Conservation (phyloP, 2,329 filamentous ascomycete genomes). For the Fusarium phyllophilum region DNA sequence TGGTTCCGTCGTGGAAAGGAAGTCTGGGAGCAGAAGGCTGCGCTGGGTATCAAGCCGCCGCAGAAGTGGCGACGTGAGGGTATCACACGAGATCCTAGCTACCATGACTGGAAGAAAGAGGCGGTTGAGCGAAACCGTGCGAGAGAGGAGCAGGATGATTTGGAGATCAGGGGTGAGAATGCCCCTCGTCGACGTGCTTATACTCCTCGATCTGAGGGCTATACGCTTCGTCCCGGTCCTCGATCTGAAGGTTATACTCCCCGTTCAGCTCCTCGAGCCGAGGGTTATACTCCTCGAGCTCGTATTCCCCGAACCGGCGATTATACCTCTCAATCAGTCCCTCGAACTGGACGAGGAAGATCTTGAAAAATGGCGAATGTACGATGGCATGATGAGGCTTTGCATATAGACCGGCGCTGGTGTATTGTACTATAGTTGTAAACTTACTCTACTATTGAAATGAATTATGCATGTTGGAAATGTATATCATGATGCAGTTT, state of each 20-base stretch:
- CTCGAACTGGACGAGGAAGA: not conserved
- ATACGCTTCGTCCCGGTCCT: not conserved
- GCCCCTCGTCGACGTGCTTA: not conserved
- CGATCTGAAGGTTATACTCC: not conserved
- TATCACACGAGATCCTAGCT: constrained; percentile 56
- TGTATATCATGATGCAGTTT: not conserved
- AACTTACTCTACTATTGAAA: constrained; percentile 33
- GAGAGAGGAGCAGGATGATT: constrained; percentile 45
- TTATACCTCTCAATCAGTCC: not conserved
- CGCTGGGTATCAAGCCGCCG: constrained; percentile 70
- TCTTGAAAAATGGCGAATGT: constrained; percentile 21
- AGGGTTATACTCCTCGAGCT: not conserved
- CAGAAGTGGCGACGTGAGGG: constrained; percentile 68
- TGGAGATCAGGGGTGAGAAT: constrained; percentile 25
- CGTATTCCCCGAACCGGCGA: not conserved
- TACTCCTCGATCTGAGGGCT: not conserved
- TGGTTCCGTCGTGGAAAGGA: constrained; percentile 70
- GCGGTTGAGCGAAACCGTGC: constrained; percentile 45
- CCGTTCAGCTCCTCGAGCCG: not conserved
- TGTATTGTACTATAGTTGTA: constrained; percentile 36
- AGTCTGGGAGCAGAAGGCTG: constrained; percentile 69
- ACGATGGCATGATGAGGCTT: constrained; percentile 14
- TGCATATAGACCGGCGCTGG: constrained; percentile 30
- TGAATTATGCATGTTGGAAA: constrained; percentile 8
- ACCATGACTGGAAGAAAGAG: constrained; percentile 50